A percentile compares a stretch with the other conserved stretches of the same genome.
These are phyloP conservation scores for Emericellopsis terricola DNA, from an alignment of 495 filamentous ascomycete species.

Conservation along the genomic window DNA sequence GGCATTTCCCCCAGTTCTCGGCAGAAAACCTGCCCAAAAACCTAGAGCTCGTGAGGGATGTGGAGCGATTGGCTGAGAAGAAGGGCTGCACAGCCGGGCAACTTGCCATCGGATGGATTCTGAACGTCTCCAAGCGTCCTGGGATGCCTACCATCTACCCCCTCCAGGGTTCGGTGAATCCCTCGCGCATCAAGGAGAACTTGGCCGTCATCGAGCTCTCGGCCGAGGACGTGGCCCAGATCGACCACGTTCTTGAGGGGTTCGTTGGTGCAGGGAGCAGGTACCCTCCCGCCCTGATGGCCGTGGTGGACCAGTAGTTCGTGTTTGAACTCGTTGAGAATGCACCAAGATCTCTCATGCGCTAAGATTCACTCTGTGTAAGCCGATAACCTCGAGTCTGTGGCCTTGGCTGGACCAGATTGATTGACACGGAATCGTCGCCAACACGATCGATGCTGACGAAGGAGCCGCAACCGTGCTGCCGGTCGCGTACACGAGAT, in stretches of 20 bases:
- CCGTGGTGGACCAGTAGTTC: too few relatives aligned
- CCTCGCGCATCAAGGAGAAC: conserved; percentile 32
- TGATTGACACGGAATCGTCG: conserved; percentile 10
- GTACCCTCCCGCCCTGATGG: conserved; percentile 15
- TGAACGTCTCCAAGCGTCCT: conserved; percentile 29
- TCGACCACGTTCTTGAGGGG: conserved; percentile 24
- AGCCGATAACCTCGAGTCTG: conserved; percentile 7
- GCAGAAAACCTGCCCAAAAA: conserved; percentile 56
- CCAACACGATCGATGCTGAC: conserved; percentile 1
- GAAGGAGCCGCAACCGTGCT: too few relatives aligned
- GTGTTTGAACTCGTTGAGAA: too few relatives aligned
- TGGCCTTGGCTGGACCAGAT: conserved; percentile 12
- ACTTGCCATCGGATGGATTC: conserved; percentile 61
- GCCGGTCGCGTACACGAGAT: too few relatives aligned
- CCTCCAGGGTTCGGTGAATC: conserved; percentile 55
- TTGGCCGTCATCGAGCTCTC: conserved; percentile 20
- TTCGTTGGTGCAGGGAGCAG: conserved; percentile 23
- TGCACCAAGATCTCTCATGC: not conserved
- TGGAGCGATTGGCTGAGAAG: conserved; percentile 45
- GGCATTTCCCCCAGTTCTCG: conserved; percentile 42
- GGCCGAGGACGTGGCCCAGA: conserved; percentile 29
- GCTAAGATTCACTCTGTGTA: not conserved
- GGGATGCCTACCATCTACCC: conserved; percentile 60
- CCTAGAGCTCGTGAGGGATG: conserved; percentile 44
- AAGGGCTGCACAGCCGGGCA: conserved; percentile 62